Evolutionary conservation across 768 basidiomycete species (phyloP).

Genomic region (Collybia sp.): DNA sequence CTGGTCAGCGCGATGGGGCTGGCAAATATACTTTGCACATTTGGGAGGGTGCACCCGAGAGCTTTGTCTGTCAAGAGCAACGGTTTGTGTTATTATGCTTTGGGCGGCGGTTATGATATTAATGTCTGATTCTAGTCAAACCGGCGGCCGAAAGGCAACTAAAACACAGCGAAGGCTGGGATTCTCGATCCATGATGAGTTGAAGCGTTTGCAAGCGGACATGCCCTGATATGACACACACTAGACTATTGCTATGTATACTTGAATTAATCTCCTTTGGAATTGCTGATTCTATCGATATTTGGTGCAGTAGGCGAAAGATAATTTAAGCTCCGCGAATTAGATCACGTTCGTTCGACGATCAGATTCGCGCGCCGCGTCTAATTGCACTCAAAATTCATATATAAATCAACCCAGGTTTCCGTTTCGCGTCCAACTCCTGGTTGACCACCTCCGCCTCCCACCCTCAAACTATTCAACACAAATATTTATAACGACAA

Average conservation of each 20-base stretch:
- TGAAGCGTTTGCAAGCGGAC: constrained; percentile 24
- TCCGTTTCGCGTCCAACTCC: too few relatives aligned
- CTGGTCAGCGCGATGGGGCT: constrained; percentile 27
- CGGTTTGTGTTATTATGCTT: constrained; percentile 36
- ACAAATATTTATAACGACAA: background rate
- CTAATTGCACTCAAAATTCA: background rate
- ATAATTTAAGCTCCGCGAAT: background rate
- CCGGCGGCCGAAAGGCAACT: constrained; percentile 83
- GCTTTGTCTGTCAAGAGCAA: constrained; percentile 97
- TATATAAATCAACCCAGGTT: background rate
- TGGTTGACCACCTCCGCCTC: background rate
- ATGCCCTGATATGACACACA: background rate
- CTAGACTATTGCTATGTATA: background rate
- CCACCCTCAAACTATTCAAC: background rate
- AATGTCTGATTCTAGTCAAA: constrained; percentile 45
- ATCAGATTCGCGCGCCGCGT: background rate
- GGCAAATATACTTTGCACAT: constrained; percentile 86
- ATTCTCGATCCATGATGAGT: constrained; percentile 79
- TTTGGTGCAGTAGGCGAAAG: background rate
- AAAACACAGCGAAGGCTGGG: constrained; percentile 83
- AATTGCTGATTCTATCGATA: background rate
- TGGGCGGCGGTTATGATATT: constrained; percentile 2
- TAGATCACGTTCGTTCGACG: background rate
- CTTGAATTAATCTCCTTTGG: too few relatives aligned
- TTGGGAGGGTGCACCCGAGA: constrained; percentile 96